A percentile compares a stretch with the other conserved stretches of the same genome.
Conservation (phyloP, 202 grass and related monocot genomes). For the Hordeum pubiflorum region DNA sequence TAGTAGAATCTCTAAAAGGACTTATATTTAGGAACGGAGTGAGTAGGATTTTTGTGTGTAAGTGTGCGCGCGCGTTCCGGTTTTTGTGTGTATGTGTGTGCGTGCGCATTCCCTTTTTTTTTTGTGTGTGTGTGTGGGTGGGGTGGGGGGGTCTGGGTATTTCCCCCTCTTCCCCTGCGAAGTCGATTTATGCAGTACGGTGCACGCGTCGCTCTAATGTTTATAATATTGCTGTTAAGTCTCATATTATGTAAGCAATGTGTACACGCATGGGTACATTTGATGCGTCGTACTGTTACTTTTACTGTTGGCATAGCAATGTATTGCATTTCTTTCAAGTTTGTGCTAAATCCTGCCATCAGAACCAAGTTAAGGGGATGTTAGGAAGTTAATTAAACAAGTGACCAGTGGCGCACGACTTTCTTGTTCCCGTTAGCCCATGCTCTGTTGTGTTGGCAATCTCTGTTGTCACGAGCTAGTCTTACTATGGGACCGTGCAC, state of each 20-base stretch:
- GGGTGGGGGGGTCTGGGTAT: background rate
- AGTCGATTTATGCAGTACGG: background rate
- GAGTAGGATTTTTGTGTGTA: background rate
- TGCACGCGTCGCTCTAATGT: background rate
- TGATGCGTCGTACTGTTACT: background rate
- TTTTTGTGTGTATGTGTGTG: background rate
- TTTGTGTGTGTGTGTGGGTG: background rate
- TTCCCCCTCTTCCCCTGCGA: background rate
- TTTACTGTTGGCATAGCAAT: background rate
- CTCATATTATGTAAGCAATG: slow-evolving; percentile 7
- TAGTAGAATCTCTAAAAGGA: too few species aligned
- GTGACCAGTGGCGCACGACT: background rate
- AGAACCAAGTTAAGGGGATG: background rate
- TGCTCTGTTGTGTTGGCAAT: background rate
- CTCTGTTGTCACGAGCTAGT: background rate
- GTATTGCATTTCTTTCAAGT: background rate
- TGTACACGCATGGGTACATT: background rate
- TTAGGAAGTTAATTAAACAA: background rate
- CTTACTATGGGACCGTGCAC: background rate
- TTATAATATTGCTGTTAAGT: background rate
- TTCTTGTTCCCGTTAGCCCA: background rate
- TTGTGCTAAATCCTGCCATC: background rate
- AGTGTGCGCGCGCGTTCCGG: background rate
- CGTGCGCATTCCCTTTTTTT: background rate
- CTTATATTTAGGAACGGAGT: too few species aligned